Evolutionary conservation across 116 monocot species (phyloP).

Genomic region (Posidonia oceanica): DNA sequence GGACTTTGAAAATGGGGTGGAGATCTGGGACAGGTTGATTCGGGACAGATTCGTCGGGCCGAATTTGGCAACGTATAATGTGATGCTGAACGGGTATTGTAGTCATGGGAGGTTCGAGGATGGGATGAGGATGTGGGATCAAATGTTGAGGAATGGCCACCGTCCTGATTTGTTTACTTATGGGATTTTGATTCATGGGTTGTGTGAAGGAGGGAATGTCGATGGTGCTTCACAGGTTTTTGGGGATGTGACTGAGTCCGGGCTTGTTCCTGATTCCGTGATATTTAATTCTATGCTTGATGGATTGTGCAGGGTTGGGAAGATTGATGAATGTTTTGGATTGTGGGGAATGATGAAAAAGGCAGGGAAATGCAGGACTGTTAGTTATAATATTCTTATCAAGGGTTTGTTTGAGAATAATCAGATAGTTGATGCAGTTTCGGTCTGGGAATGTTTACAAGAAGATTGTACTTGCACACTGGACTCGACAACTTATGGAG

Average conservation of each 20-base stretch:
- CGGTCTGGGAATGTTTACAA: conserved; percentile 36
- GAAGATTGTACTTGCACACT: conserved; percentile 19
- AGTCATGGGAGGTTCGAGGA: conserved; percentile 58
- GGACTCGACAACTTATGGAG: conserved; percentile 43
- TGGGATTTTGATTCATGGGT: conserved; percentile 54
- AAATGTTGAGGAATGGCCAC: conserved; percentile 56
- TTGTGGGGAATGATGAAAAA: conserved; percentile 46
- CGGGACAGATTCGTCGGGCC: conserved; percentile 35
- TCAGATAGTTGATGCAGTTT: conserved; percentile 41
- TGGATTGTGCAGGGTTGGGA: conserved; percentile 41
- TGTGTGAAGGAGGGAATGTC: conserved; percentile 50
- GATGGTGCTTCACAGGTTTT: conserved; percentile 39
- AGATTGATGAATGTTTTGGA: conserved; percentile 31
- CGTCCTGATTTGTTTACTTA: conserved; percentile 52
- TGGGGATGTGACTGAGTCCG: conserved; percentile 46
- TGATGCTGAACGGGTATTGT: conserved; percentile 63
- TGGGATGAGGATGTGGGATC: conserved; percentile 42
- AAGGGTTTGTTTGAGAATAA: conserved; percentile 55
- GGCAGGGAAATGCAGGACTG: conserved; percentile 17
- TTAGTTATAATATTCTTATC: conserved; percentile 68
- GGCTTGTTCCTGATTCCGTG: conserved; percentile 44
- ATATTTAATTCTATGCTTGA: conserved; percentile 55
- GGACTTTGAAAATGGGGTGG: conserved; percentile 37
- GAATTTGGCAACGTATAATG: conserved; percentile 60
- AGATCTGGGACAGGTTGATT: conserved; percentile 50